These are phyloP conservation scores for Chlorella sp. DNA, from an alignment of 139 green algal genomes.

Conservation along the genomic window DNA sequence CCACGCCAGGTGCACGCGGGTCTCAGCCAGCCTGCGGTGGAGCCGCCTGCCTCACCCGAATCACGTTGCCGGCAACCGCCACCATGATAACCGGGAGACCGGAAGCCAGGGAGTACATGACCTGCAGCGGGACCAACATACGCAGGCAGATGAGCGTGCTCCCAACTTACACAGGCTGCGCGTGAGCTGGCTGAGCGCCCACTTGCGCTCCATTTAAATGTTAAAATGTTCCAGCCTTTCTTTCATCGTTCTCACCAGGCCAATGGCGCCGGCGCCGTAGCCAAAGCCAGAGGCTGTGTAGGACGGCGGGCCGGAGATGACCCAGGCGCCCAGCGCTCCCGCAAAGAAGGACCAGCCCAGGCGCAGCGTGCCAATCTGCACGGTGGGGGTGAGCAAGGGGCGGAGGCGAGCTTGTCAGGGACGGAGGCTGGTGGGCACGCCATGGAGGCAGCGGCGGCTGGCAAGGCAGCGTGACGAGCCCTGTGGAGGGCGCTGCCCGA, in stretches of 20 bases:
- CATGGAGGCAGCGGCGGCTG: background rate
- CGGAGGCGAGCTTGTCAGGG: too few species aligned
- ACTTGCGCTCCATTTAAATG: too few species aligned
- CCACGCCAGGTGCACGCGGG: too few species aligned
- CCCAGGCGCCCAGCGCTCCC: constrained; percentile 76
- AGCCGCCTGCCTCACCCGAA: constrained; percentile 24
- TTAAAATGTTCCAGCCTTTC: too few species aligned
- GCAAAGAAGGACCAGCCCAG: constrained; percentile 81
- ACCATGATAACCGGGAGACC: constrained; percentile 80
- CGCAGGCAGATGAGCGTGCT: too few species aligned
- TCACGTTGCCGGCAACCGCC: constrained; percentile 53
- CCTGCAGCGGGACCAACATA: too few species aligned
- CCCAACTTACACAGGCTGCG: too few species aligned
- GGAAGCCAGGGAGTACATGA: constrained; percentile 71
- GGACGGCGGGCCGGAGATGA: constrained; percentile 56
- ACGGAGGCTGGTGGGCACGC: background rate
- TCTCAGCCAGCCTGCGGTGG: background rate
- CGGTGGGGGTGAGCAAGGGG: background rate
- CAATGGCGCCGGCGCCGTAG: constrained; percentile 66
- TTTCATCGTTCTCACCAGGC: too few species aligned
- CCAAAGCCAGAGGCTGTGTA: constrained; percentile 55
- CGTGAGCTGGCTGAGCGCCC: too few species aligned
- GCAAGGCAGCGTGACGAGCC: too few species aligned
- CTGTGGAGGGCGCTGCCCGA: too few species aligned
- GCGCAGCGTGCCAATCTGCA: constrained; percentile 35